Base-by-base conservation (phyloP, 1,284 basidiomycete genomes). In the Anthracocystis setariae region DNA sequence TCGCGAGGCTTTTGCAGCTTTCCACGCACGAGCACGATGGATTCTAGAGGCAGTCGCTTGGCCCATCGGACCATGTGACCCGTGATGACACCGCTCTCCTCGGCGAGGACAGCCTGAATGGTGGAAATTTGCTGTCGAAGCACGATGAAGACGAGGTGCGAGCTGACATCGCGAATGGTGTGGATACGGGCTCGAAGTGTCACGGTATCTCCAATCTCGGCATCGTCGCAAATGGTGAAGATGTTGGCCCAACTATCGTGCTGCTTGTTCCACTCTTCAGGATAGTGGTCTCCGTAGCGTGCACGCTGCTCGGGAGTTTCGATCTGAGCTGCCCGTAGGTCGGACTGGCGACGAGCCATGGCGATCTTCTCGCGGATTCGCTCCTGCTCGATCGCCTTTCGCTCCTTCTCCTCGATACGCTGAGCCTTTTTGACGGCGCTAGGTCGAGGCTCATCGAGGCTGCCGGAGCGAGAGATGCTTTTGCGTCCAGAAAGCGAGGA, bases 11-110 rank as follows among this genome's bases (percentile, higher is more conserved):
- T 58, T 35, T 77, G 74, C 44, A 81, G 53, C 38, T 46, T 53
- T 20, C 78, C 78, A 8, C 68, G 71, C 18, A 80, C 70, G n/a
- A 76, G 40, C 5, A 81, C 74, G 42, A 80, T 66, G 7, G 76
- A 71, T 54, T 80, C 78, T 55, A 67, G 60, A 1, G 73, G 79
- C 29, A 81, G 53, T 1, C 68, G 64, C 57, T 74, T 72, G 24
- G 74, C 75, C 78, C 79, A 81, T 47, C 74, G 60, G 23, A 79
- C 65, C 77, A 81, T 79, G 54, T 79, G 74, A 24, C 74, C 47
- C 2, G 79, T 78, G 50, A 74, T 59, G 24, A 52, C 32, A 25
- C 35, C 61, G 48, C 37, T 43, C 37, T 71, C 72, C 27, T 76
- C 77, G 17, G 72, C 65, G 1, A 78, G 63, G 13, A 80, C 78